phyloP scores from a whole-genome alignment of 202 grass and related monocot species.

The Zizania palustris region DNA sequence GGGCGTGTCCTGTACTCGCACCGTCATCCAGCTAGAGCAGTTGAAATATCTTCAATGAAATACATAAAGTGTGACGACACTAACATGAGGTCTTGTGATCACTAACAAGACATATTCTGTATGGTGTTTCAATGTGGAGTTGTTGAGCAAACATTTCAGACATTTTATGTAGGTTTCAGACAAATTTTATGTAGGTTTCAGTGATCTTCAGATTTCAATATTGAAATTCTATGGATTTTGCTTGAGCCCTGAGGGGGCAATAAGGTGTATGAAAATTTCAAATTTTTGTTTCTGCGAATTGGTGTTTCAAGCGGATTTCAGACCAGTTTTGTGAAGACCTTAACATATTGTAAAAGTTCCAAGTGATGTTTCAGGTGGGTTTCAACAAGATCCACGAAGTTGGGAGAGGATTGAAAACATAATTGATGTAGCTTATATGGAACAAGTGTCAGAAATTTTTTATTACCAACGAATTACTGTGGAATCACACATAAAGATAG shows the following conservation, averaged over 20 bases:
- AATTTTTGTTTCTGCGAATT: not conserved
- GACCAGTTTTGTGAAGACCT: too few relatives aligned
- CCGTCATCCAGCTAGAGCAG: constrained; percentile 23
- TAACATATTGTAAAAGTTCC: not conserved
- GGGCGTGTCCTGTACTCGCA: constrained; percentile 59
- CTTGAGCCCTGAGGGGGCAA: not conserved
- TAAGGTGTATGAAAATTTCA: not conserved
- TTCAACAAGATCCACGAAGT: not conserved
- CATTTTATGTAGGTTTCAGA: not conserved
- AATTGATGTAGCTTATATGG: not conserved
- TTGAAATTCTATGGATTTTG: not conserved
- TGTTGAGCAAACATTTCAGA: constrained; percentile 12
- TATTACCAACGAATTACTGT: constrained; percentile 22
- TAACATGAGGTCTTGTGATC: not conserved
- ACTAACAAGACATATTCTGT: not conserved
- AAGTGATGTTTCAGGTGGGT: not conserved
- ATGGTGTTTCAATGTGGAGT: not conserved
- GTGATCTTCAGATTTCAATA: not conserved
- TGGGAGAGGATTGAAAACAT: not conserved
- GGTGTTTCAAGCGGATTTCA: not conserved
- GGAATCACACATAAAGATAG: not conserved
- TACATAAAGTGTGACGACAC: constrained; percentile 28
- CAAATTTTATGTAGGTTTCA: not conserved
- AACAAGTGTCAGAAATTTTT: not conserved
- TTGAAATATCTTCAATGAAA: not conserved